A percentile compares a stretch with the other conserved stretches of the same genome.
Conservation (phyloP, 2,329 filamentous ascomycete genomes). For the Aspergillus ochraceoroseus region DNA sequence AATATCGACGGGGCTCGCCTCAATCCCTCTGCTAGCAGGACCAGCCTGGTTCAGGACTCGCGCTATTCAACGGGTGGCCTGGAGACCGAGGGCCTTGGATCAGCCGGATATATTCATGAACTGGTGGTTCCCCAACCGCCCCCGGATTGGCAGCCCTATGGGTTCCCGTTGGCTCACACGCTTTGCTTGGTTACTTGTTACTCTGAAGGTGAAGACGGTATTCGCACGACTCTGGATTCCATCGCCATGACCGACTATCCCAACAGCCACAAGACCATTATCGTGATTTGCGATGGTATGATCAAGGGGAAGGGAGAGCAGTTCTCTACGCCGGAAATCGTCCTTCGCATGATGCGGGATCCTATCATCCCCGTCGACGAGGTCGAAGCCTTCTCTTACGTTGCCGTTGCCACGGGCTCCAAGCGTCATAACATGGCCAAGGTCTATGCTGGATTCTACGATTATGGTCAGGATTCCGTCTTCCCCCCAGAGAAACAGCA, state of each 20-base stretch:
- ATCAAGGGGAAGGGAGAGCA: constrained; percentile 93
- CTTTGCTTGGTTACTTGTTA: constrained; percentile 96
- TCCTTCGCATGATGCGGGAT: constrained; percentile 91
- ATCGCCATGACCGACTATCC: constrained; percentile 97
- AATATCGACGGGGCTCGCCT: constrained; percentile 43
- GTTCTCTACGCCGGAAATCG: constrained; percentile 82
- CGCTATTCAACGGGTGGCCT: constrained; percentile 53
- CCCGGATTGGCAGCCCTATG: constrained; percentile 94
- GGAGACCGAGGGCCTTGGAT: constrained; percentile 67
- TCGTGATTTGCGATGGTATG: constrained; percentile 94
- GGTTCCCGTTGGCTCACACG: constrained; percentile 85
- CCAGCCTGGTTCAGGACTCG: constrained; percentile 59
- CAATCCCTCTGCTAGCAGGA: constrained; percentile 41
- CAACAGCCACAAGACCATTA: constrained; percentile 96
- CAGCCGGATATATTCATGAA: constrained; percentile 93
- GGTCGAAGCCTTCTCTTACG: constrained; percentile 88
- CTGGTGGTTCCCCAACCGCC: constrained; percentile 93
- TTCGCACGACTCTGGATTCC: constrained; percentile 91
- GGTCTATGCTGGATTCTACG: constrained; percentile 95
- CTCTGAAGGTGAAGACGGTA: constrained; percentile 87
- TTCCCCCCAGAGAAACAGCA: constrained; percentile 86
- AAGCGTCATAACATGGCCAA: constrained; percentile 99
- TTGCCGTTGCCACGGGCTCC: constrained; percentile 88
- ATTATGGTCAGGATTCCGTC: constrained; percentile 76
- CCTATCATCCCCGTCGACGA: constrained; percentile 73